These are phyloP conservation scores for Blastomyces emzantsi DNA, from an alignment of 2,329 filamentous ascomycete species.

Conservation along the genomic window DNA sequence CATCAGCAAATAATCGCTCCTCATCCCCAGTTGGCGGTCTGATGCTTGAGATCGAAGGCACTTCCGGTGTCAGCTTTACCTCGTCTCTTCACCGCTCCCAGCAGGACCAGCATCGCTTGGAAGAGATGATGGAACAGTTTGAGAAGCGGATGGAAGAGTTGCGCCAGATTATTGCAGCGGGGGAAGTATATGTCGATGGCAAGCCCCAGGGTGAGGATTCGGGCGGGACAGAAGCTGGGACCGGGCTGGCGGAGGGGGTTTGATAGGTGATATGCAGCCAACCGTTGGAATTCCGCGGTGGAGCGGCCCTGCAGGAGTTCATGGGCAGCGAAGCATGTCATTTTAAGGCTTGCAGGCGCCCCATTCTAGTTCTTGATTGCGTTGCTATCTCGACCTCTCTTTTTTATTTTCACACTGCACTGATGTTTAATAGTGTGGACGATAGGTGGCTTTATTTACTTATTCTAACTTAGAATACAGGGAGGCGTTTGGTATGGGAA, in stretches of 20 bases:
- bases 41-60: constrained; percentile 40
- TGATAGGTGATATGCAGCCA: background rate
- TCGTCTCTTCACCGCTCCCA: constrained; percentile 8
- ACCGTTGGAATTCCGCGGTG: background rate
- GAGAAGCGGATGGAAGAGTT: constrained; percentile 37
- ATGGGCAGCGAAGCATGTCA: background rate
- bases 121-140: constrained; percentile 41
- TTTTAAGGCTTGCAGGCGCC: background rate
- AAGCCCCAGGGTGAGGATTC: background rate
- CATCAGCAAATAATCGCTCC: constrained; percentile 26
- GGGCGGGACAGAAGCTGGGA: background rate
- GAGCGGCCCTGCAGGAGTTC: background rate
- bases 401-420: background rate
- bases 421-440: background rate
- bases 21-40: constrained; percentile 35
- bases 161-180: constrained; percentile 34
- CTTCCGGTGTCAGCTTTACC: constrained; percentile 24
- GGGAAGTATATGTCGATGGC: constrained; percentile 14
- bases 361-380: background rate
- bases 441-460: background rate
- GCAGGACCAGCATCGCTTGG: constrained; percentile 24
- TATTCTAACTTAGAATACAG: background rate
- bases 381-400: background rate
- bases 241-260: background rate
- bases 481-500: background rate